These are phyloP conservation scores for Ampelomyces quisqualis DNA, from an alignment of 2,329 filamentous ascomycete species.

Conservation along the genomic window DNA sequence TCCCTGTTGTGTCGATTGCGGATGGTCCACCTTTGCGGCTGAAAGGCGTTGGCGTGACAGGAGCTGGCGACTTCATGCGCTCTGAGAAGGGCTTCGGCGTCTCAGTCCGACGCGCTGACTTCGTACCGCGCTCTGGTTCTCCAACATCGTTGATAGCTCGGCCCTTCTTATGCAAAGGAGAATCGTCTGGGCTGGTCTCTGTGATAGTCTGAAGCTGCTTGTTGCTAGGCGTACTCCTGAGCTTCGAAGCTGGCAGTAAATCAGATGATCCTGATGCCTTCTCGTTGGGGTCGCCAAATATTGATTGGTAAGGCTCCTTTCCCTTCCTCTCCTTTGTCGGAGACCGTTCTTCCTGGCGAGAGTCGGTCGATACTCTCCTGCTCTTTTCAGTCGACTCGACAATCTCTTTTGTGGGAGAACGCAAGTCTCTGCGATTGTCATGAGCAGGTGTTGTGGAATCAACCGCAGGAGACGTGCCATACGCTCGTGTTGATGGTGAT, in stretches of 20 bases:
- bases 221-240: conserved; percentile 31
- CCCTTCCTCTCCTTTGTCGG: too few species aligned
- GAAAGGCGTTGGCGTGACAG: conserved; percentile 33
- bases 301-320: conserved; percentile 32
- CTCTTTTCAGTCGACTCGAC: conserved; percentile 6
- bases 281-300: conserved; percentile 38
- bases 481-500: conserved; percentile 40
- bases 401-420: conserved; percentile 16
- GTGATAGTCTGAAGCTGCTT: conserved; percentile 53
- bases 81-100: conserved; percentile 40
- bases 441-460: conserved; percentile 21
- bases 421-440: conserved; percentile 10
- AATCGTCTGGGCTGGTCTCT: conserved; percentile 51
- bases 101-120: conserved; percentile 40
- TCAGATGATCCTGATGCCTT: conserved; percentile 21
- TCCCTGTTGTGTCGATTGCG: conserved; percentile 28
- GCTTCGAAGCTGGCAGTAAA: conserved; percentile 23
- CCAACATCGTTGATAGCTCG: conserved; percentile 47
- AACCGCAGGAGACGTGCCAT: conserved; percentile 29
- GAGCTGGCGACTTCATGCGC: conserved; percentile 34
- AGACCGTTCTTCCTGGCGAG: too few species aligned
- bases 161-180: conserved; percentile 46
- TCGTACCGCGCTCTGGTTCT: conserved; percentile 46
- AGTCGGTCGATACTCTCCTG: conserved; percentile 9
- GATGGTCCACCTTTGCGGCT: conserved; percentile 27